phyloP scores from a whole-genome alignment of 2,329 filamentous ascomycete species.

The Drechslerella coelobrocha region DNA sequence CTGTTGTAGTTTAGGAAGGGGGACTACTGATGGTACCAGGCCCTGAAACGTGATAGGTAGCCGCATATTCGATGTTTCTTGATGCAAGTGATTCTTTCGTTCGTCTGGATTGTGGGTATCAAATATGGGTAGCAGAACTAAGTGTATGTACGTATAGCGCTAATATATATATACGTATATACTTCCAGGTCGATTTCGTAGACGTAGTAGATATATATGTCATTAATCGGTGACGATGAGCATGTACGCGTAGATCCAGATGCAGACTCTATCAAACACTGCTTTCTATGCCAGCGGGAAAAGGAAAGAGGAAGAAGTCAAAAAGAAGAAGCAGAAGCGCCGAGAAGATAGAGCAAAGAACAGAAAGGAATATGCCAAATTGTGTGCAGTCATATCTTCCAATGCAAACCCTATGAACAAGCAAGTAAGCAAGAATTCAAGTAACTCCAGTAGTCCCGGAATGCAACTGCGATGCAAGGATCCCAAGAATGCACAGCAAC shows the following conservation, averaged over 20 bases:
- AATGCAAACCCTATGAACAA: slow-evolving; percentile 17
- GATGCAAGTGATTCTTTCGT: too few species aligned
- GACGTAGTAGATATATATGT: neutral
- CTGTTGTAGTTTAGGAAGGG: neutral
- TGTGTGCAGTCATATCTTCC: neutral
- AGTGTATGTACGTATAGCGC: neutral
- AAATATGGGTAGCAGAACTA: too few species aligned
- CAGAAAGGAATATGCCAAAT: slow-evolving; percentile 7
- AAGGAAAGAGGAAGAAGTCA: neutral
- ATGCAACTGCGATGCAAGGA: slow-evolving; percentile 10
- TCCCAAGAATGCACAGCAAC: slow-evolving; percentile 4
- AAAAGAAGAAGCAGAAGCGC: slow-evolving; percentile 4
- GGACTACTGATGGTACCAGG: too few species aligned
- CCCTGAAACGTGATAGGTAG: too few species aligned
- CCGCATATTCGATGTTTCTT: too few species aligned
- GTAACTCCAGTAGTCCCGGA: slow-evolving; percentile 12
- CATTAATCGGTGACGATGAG: neutral
- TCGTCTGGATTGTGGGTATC: too few species aligned
- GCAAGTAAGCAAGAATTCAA: slow-evolving; percentile 4
- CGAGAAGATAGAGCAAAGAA: slow-evolving; percentile 4
- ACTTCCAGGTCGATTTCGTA: neutral
- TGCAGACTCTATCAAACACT: neutral
- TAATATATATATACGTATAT: neutral
- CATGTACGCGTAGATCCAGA: neutral
- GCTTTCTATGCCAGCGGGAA: neutral